These are phyloP conservation scores for Symbiodinium pilosum DNA, from an alignment of 73 alveolate genomes.

Conservation along the genomic window DNA sequence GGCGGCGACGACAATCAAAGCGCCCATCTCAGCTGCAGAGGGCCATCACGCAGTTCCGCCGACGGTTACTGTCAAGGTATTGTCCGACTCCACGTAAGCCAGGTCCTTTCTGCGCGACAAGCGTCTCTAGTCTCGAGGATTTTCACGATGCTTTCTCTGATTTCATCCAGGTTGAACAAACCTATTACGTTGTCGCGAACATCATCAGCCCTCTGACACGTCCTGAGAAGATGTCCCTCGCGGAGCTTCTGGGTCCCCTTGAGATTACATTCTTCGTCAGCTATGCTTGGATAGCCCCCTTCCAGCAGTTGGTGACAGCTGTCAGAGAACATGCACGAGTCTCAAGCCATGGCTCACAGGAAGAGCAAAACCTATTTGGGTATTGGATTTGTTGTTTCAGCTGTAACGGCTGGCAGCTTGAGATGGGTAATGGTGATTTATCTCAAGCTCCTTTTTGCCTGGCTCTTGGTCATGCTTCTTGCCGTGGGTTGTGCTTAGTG, in stretches of 20 bases:
- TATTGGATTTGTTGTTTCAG: not conserved
- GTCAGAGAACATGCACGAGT: not conserved
- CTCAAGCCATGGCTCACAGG: not conserved
- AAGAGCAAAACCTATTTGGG: not conserved
- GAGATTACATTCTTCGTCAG: not conserved
- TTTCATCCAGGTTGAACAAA: not conserved
- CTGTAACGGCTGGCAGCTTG: not conserved
- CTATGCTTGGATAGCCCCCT: not conserved
- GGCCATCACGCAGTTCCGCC: not conserved
- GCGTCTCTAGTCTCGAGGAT: not conserved
- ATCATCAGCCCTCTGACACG: not conserved
- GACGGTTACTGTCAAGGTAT: not conserved
- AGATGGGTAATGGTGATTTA: not conserved
- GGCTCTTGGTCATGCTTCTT: not conserved
- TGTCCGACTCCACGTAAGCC: not conserved
- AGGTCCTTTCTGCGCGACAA: not conserved
- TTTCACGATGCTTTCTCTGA: not conserved
- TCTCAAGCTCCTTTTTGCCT: not conserved
- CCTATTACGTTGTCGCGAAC: not conserved
- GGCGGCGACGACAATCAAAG: not conserved
- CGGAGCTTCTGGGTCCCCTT: not conserved
- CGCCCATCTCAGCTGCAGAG: not conserved
- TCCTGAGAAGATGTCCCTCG: conserved; percentile 8
- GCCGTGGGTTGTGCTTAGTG: not conserved
- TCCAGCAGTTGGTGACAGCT: not conserved